A percentile compares a stretch with the other conserved stretches of the same genome.
Conservation (phyloP, 1,284 basidiomycete genomes). For the Termitomyces sp. region DNA sequence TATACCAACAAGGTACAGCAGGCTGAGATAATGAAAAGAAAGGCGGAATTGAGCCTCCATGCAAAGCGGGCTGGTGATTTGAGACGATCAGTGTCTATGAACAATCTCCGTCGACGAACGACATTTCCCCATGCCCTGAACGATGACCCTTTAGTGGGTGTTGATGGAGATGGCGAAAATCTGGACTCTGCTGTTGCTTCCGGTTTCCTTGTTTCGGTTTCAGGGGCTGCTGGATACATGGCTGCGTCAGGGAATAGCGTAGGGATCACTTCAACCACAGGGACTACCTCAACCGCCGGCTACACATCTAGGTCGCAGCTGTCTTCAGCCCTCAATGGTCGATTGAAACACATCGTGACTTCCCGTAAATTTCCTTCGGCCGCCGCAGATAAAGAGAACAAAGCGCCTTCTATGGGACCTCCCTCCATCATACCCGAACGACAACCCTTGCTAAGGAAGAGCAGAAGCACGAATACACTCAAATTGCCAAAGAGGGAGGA, state of each 20-base stretch:
- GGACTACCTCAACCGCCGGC: conserved; percentile 76
- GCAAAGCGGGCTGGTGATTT: conserved; percentile 51
- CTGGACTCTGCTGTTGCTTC: conserved; percentile 60
- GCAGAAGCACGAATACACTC: conserved; percentile 73
- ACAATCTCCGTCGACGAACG: conserved; percentile 59
- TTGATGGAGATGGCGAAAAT: conserved; percentile 45
- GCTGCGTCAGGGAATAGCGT: conserved; percentile 96
- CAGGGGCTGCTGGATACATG: conserved; percentile 52
- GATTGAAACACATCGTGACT: conserved; percentile 60
- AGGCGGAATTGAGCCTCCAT: conserved; percentile 37
- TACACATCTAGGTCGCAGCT: conserved; percentile 40
- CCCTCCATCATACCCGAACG: conserved; percentile 54
- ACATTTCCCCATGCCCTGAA: conserved; percentile 26
- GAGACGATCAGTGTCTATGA: conserved; percentile 74
- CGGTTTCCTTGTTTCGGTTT: conserved; percentile 61
- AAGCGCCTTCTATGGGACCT: conserved; percentile 57
- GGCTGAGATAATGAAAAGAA: conserved; percentile 36
- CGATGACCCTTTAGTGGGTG: conserved; percentile 35
- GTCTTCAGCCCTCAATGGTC: conserved; percentile 48
- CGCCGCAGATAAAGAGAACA: conserved; percentile 25
- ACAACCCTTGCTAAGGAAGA: conserved; percentile 55
- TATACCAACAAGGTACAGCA: conserved; percentile 32
- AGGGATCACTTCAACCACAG: conserved; percentile 83
- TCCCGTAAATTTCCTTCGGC: conserved; percentile 44
- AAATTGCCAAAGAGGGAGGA: conserved; percentile 74